Percentiles rank a stretch among this genome's conserved stretches.
Evolutionary conservation across 805 yeast species (phyloP).

Genomic region (Starmerella sp.): DNA sequence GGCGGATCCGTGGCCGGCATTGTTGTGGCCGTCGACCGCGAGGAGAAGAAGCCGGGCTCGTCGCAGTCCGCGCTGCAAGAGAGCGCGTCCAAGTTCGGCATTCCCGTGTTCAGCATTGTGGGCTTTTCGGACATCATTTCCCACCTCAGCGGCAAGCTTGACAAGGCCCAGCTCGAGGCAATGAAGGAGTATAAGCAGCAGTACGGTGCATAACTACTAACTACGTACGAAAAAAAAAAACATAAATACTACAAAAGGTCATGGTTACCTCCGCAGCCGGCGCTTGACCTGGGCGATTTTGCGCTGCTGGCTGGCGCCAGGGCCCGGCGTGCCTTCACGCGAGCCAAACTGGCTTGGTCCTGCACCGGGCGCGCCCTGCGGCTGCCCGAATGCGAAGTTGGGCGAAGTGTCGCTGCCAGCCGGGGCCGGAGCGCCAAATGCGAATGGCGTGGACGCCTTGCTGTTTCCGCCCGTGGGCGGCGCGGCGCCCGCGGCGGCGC

Average conservation of each 20-base stretch:
- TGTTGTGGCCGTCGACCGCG: slow-evolving; percentile 88
- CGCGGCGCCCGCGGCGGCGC: neutral
- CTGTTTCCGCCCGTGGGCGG: neutral
- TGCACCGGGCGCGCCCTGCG: neutral
- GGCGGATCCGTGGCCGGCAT: slow-evolving; percentile 71
- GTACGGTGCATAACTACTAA: slow-evolving; percentile 24
- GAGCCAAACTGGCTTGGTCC: slow-evolving; percentile 5
- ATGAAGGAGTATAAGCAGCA: slow-evolving; percentile 25
- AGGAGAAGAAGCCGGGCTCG: slow-evolving; percentile 65
- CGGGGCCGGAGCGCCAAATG: neutral
- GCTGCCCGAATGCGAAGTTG: neutral
- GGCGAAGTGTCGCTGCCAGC: neutral
- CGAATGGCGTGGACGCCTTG: neutral
- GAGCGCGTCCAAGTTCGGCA: slow-evolving; percentile 56
- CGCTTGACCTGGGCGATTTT: slow-evolving; percentile 17
- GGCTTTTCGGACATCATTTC: slow-evolving; percentile 61
- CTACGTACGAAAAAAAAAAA: neutral
- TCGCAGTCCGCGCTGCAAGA: slow-evolving; percentile 70
- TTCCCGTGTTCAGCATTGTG: slow-evolving; percentile 79
- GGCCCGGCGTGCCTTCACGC: slow-evolving; percentile 16
- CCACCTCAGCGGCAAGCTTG: slow-evolving; percentile 35
- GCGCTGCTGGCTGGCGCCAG: slow-evolving; percentile 5
- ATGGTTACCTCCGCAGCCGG: slow-evolving; percentile 7
- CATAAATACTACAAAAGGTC: neutral
- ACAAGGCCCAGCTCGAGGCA: slow-evolving; percentile 22